A percentile compares a stretch with the other conserved stretches of the same genome.
Evolutionary conservation across 2,329 filamentous ascomycete genomes (phyloP).

Genomic region (Gaeumannomyces sp.): DNA sequence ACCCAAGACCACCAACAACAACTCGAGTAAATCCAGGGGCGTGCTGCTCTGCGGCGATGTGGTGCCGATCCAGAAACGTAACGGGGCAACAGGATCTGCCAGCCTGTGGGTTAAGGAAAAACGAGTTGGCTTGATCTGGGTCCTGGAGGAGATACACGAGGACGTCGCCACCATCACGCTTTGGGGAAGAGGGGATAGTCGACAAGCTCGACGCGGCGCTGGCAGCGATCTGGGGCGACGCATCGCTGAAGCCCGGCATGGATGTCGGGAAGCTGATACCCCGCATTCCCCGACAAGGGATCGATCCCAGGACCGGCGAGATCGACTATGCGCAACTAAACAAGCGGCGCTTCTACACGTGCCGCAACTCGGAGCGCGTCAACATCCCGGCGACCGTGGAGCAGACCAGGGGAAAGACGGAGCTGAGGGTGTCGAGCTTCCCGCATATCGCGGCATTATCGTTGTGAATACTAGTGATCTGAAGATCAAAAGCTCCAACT

Average conservation of each 20-base stretch:
- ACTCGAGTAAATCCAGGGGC: constrained; percentile 66
- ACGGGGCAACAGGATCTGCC: constrained; percentile 84
- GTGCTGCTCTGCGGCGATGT: constrained; percentile 94
- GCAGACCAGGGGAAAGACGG: constrained; percentile 60
- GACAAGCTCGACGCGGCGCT: constrained; percentile 66
- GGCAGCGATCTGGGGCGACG: constrained; percentile 79
- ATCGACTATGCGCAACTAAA: constrained; percentile 73
- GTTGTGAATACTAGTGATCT: constrained; percentile 77
- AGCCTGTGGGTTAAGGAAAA: constrained; percentile 99
- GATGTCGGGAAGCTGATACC: constrained; percentile 76
- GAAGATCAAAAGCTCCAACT: constrained; percentile 85
- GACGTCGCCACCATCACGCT: constrained; percentile 74
- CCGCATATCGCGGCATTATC: constrained; percentile 97
- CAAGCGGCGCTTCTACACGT: constrained; percentile 75
- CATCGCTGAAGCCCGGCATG: constrained; percentile 58
- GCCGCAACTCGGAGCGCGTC: constrained; percentile 66
- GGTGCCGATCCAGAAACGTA: constrained; percentile 95
- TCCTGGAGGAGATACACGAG: constrained; percentile 94
- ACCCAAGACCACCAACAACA: constrained; percentile 53
- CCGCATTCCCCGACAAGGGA: constrained; percentile 70
- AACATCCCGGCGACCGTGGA: constrained; percentile 82
- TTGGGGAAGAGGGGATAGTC: constrained; percentile 71
- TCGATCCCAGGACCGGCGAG: constrained; percentile 62
- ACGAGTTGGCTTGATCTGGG: constrained; percentile 88
- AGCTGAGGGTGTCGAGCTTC: constrained; percentile 84